Percentiles rank a stretch among this genome's conserved stretches.
Conservation (phyloP, 2,329 filamentous ascomycete species). For the Alternaria novae-zelandiae region DNA sequence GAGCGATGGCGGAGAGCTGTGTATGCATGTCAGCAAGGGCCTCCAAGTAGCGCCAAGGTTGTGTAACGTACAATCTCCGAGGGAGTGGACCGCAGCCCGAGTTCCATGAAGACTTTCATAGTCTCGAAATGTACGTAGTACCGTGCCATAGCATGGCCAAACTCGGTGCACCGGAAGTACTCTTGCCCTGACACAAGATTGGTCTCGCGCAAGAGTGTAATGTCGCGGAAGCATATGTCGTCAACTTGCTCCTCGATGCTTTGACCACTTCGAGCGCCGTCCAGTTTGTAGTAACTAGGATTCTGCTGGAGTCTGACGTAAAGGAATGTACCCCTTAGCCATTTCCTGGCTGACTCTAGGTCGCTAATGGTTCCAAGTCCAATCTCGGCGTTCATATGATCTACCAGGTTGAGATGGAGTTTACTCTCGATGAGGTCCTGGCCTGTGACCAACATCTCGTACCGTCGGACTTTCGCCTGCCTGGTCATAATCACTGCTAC, state of each 20-base stretch:
- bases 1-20: conserved; percentile 70
- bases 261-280: conserved; percentile 56
- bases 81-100: conserved; percentile 66
- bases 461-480: conserved; percentile 67
- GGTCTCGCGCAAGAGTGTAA: conserved; percentile 67
- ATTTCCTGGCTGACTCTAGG: conserved; percentile 69
- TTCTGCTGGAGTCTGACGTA: conserved; percentile 76
- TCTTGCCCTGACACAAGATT: conserved; percentile 61
- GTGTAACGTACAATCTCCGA: conserved; percentile 69
- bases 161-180: conserved; percentile 69
- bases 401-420: conserved; percentile 78
- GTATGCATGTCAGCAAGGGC: conserved; percentile 3
- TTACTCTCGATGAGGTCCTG: conserved; percentile 77
- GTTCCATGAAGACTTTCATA: conserved; percentile 72
- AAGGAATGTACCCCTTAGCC: conserved; percentile 80
- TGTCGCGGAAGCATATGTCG: conserved; percentile 72
- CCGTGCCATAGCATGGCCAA: conserved; percentile 80
- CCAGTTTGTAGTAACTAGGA: conserved; percentile 72
- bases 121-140: conserved; percentile 83
- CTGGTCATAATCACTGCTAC: conserved; percentile 81
- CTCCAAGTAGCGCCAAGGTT: not conserved
- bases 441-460: conserved; percentile 76
- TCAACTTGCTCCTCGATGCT: conserved; percentile 70
- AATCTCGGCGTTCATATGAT: conserved; percentile 85
- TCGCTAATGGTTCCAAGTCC: conserved; percentile 74